These are phyloP conservation scores for Shiraia sp. DNA, from an alignment of 2,329 filamentous ascomycete species.

Conservation along the genomic window DNA sequence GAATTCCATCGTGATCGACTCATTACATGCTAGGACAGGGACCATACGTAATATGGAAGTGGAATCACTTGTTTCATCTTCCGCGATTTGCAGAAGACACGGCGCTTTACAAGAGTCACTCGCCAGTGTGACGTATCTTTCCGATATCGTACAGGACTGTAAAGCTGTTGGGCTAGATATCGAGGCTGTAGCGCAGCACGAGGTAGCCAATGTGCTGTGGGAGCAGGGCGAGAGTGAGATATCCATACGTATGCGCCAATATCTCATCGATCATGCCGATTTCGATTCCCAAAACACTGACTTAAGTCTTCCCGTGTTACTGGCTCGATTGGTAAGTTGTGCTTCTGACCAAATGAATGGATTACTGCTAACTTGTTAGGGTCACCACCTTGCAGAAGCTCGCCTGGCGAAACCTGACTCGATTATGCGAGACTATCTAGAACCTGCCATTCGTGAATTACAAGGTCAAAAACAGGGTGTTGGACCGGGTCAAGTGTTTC, in stretches of 20 bases:
- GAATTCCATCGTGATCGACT: conserved; percentile 64
- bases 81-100: conserved; percentile 76
- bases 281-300: conserved; percentile 37
- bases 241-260: conserved; percentile 86
- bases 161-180: conserved; percentile 73
- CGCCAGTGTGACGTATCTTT: conserved; percentile 82
- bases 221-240: conserved; percentile 87
- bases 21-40: conserved; percentile 63
- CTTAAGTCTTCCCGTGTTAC: conserved; percentile 63
- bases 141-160: conserved; percentile 72
- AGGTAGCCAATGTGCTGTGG: conserved; percentile 90
- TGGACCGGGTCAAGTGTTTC: conserved; percentile 85
- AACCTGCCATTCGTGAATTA: conserved; percentile 81
- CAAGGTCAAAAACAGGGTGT: conserved; percentile 67
- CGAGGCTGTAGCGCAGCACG: conserved; percentile 75
- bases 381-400: conserved; percentile 85
- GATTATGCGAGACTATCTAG: conserved; percentile 84
- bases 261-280: conserved; percentile 53
- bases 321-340: conserved; percentile 72
- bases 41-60: conserved; percentile 74
- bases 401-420: conserved; percentile 87
- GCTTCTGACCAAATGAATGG: not conserved
- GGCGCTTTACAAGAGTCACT: conserved; percentile 83
- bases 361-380: conserved; percentile 50
- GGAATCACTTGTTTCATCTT: conserved; percentile 74